These are phyloP conservation scores for Pestalotiopsis sp. DNA, from an alignment of 2,329 filamentous ascomycete genomes.

Conservation along the genomic window DNA sequence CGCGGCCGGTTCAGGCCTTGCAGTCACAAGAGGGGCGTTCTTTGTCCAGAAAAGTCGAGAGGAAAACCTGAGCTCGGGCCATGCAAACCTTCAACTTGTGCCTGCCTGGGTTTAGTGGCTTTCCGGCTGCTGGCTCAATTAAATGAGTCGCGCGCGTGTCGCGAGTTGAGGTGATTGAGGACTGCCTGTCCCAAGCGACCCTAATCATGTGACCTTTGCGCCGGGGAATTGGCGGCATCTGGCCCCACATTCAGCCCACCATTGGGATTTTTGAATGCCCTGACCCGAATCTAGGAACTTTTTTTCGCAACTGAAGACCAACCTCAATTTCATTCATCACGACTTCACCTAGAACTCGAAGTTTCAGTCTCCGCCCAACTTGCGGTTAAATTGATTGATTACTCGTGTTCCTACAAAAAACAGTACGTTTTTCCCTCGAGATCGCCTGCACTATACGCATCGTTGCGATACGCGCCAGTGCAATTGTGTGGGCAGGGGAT, in stretches of 20 bases:
- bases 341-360: slow-evolving; percentile 72
- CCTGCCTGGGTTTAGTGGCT: neutral
- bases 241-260: neutral
- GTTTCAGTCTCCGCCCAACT: slow-evolving; percentile 98
- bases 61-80: neutral
- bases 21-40: neutral
- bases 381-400: slow-evolving; percentile 99
- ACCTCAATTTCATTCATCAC: slow-evolving; percentile 5
- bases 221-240: neutral
- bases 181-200: slow-evolving; percentile 7
- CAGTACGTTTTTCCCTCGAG: neutral
- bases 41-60: neutral
- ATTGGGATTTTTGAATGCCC: slow-evolving; percentile 3
- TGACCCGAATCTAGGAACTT: neutral
- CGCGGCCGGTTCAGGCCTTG: neutral
- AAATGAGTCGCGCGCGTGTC: neutral
- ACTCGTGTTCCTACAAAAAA: slow-evolving; percentile 72
- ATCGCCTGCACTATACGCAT: slow-evolving; percentile 1
- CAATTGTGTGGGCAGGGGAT: neutral
- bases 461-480: neutral
- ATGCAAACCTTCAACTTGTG: neutral
- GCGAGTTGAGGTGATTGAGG: neutral
- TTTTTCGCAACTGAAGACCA: slow-evolving; percentile 8
- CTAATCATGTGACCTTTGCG: slow-evolving; percentile 15
- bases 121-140: neutral